Percentiles rank a stretch among this genome's conserved stretches.
Conservation (phyloP, 768 basidiomycete genomes). For the Lactifluus subvellereus region DNA sequence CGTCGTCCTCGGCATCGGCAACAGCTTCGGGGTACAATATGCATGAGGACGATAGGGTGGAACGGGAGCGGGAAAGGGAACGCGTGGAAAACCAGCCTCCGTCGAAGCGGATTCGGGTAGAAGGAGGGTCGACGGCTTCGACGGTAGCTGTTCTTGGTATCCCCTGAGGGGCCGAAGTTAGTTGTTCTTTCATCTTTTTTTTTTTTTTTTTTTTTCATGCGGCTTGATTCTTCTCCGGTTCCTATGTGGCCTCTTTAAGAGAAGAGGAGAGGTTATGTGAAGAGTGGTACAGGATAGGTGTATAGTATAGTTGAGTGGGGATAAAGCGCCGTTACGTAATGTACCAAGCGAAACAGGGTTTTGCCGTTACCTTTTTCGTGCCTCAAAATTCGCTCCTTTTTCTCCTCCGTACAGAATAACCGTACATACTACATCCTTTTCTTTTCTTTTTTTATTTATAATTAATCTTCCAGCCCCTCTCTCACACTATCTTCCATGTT, state of each 20-base stretch:
- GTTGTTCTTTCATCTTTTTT: not conserved
- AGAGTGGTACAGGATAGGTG: not conserved
- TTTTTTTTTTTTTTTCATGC: not conserved
- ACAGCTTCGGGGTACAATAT: slow-evolving; percentile 22
- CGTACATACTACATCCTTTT: not conserved
- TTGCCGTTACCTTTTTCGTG: not conserved
- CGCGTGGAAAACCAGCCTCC: slow-evolving; percentile 16
- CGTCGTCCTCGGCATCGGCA: slow-evolving; percentile 22
- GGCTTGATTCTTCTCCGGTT: not conserved
- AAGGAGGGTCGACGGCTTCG: slow-evolving; percentile 20
- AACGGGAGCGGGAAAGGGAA: slow-evolving; percentile 11
- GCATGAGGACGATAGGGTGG: slow-evolving; percentile 13
- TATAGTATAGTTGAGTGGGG: not conserved
- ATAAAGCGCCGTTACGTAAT: slow-evolving; percentile 15
- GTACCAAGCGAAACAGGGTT: slow-evolving; percentile 14
- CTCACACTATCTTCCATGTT: slow-evolving; percentile 46
- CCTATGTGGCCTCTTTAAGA: not conserved
- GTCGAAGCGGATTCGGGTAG: slow-evolving; percentile 24
- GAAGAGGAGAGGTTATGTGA: not conserved
- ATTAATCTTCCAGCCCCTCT: slow-evolving; percentile 6
- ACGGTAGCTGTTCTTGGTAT: slow-evolving; percentile 22
- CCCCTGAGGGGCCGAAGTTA: slow-evolving; percentile 3
- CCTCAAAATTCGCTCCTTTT: slow-evolving; percentile 4
- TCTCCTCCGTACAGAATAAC: not conserved
- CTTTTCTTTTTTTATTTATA: slow-evolving; percentile 9